These are phyloP conservation scores for Phalaenopsis aphrodite DNA, from an alignment of 106 monocot genomes.

Conservation along the genomic window DNA sequence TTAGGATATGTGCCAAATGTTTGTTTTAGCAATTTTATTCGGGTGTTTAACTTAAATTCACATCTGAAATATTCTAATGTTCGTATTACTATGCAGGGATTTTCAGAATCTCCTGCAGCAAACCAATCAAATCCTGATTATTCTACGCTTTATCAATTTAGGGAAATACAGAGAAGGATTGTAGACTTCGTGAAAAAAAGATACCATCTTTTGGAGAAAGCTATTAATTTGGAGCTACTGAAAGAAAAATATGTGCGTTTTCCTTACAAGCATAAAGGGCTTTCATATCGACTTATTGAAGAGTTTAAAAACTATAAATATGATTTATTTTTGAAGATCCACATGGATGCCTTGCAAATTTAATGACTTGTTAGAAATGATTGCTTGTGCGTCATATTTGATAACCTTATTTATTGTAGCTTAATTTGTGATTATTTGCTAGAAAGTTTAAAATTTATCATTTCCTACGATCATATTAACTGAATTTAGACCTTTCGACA, in stretches of 20 bases:
- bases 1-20: constrained; percentile 11
- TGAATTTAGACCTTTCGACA: too few relatives aligned
- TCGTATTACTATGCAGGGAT: constrained; percentile 25
- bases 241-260: constrained; percentile 35
- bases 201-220: constrained; percentile 80
- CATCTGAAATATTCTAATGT: neutral
- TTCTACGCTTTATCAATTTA: constrained; percentile 36
- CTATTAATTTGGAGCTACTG: constrained; percentile 53
- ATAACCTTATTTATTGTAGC: too few relatives aligned
- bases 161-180: constrained; percentile 78
- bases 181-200: constrained; percentile 85
- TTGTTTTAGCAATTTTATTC: neutral
- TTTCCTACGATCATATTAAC: too few relatives aligned
- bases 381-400: too few relatives aligned
- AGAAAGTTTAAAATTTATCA: too few relatives aligned
- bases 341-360: too few relatives aligned
- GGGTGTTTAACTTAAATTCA: constrained; percentile 21
- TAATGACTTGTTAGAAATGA: too few relatives aligned
- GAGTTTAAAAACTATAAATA: neutral
- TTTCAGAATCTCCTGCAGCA: constrained; percentile 36
- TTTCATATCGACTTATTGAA: neutral
- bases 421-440: too few relatives aligned
- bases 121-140: constrained; percentile 33
- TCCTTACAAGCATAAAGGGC: neutral
- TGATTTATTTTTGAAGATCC: too few relatives aligned